Evolutionary conservation across 306 rosid genomes (phyloP), one percentile per base, ranked within the genome.

Genomic region (Calophaca sinica): DNA sequence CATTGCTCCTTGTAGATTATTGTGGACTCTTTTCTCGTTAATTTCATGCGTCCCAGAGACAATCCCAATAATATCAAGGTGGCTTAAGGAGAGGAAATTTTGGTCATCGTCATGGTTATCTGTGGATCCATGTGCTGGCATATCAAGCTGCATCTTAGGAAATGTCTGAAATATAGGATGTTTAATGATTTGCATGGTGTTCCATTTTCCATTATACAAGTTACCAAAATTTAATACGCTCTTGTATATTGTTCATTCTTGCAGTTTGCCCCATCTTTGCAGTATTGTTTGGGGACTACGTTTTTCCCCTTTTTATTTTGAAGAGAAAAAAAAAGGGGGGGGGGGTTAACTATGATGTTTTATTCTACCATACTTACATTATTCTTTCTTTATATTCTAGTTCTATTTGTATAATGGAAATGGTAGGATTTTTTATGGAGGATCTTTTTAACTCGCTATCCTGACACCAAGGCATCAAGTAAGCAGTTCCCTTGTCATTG

Each of bases 1-100:
- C 12, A 59, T 65, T 74, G 59, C 45, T 78, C 29, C 54, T 63
- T 77, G 70, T 70, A 91, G 97, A 88, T 91, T 78, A 83, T 89
- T 20, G 9, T 89, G 44, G 97, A 91, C 82, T 83, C 94, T 35
- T 66, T 89, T 60, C 77, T 91, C n/a, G 88, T 89, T 10, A 87
- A 86, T 83, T 78, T 81, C 79, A 77, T 89, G 91, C 88, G 71
- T 55, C 79, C 75, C 59, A 88, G 65, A 46, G 84, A 89, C 42
- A 50, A 39, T 66, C 20, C 87, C 53, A 14, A 62, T 48, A 73
- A 80, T 60, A 65, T 65, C 49, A 87, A 86, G 84, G 82, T 50
- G 68, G 76, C 88, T 39, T 87, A 73, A 75, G 28, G 59, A 61
- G 48, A 32, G 59, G 45, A 76, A 62, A n/a, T 59, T 59, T 29